These are phyloP conservation scores for Fusarium kyushuense DNA, from an alignment of 2,329 filamentous ascomycete genomes.

Conservation along the genomic window DNA sequence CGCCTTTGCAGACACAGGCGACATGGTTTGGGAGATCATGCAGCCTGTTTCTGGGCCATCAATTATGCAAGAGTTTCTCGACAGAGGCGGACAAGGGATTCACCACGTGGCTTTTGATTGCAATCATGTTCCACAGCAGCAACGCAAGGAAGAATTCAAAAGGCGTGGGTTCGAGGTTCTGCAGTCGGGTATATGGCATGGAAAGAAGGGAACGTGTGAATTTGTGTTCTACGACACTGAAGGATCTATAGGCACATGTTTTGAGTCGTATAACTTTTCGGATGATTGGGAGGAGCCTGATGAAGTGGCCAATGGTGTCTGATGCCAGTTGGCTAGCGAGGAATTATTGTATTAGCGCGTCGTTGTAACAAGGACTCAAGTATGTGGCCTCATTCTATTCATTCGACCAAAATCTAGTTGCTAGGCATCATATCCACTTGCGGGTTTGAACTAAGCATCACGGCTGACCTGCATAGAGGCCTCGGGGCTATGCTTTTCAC, in stretches of 20 bases:
- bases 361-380: background rate
- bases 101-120: conserved; percentile 7
- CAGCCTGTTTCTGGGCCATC: background rate
- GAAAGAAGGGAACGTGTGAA: conserved; percentile 4
- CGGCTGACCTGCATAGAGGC: background rate
- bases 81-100: background rate
- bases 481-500: conserved; percentile 18
- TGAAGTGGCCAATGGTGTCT: background rate
- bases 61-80: background rate
- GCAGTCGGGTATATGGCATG: conserved; percentile 1
- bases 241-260: background rate
- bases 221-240: conserved; percentile 10
- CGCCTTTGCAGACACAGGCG: background rate
- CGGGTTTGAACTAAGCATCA: background rate
- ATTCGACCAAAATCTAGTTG: background rate
- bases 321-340: background rate
- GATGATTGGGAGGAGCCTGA: conserved; percentile 3
- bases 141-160: background rate
- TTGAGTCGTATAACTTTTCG: conserved; percentile 3
- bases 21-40: conserved; percentile 11
- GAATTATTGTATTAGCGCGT: too few species aligned
- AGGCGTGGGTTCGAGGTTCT: background rate
- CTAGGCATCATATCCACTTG: background rate
- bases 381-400: background rate
- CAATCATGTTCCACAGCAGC: background rate